Base-by-base conservation (phyloP, 495 filamentous ascomycete species). In the Penicillium roqueforti region DNA sequence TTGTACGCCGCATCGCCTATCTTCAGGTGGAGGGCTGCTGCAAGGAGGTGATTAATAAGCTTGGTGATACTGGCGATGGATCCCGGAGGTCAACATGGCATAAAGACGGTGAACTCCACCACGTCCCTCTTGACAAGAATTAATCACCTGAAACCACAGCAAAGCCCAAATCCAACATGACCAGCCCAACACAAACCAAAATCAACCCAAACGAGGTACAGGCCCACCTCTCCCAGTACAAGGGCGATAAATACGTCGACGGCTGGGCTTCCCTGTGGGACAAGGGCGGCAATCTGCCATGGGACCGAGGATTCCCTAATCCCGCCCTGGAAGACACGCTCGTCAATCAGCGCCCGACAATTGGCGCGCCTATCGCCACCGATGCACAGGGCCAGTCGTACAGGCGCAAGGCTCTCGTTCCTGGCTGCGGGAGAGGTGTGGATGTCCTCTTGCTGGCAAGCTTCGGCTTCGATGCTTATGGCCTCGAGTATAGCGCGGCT, bases 341-440 rank as follows among this genome's bases (percentile, higher is more conserved):
- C 28, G 60, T 63, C 23, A 66, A 78, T 39, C 75, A 67, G n/a
- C 62, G 54, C 0, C 65, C 65, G 40, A 71, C 79, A 22, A 68
- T 86, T 52, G 79, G 75, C 42, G 58, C 67, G 3, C 67, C 75
- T 4, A 56, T 68, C 23, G 65, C 43, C 6, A 25, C 63, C 25
- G 69, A 70, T 26, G 56, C 56, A 18, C 49, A 57, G 11, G 59
- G 63, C 13, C 57, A 61, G 11, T 52, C 45, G 22, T 62, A 57
- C 36, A 63, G 70, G 22, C 77, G 76, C 31, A 80, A 67, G 41
- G 84, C 82, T 5, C 63, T 88, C 9, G 80, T 89, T 7, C 83
- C 84, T 0, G 89, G 90, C 6, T 93, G 89, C 65, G 90, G 89
- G 2, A 76, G 82, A 37, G 89, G 88, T 3, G 82, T 89, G 61